Percentiles rank a stretch among this genome's conserved stretches.
These are phyloP conservation scores for Mortierella claussenii DNA, from an alignment of 192 early-diverging fungal genomes.

Conservation along the genomic window DNA sequence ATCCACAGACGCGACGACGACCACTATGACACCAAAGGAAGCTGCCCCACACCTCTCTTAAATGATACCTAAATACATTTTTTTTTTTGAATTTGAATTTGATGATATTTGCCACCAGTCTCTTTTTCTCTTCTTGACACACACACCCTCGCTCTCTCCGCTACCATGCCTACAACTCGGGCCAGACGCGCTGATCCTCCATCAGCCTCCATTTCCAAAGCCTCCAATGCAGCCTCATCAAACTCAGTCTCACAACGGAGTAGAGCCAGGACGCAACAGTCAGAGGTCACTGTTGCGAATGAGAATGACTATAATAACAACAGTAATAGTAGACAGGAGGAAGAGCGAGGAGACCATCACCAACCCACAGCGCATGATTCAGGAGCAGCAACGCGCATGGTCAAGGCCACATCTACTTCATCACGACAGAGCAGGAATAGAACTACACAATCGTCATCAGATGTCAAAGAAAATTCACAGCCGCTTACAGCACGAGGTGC, in stretches of 20 bases:
- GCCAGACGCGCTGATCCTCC: no score
- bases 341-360: neutral
- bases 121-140: constrained; percentile 9
- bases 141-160: no score
- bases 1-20: no score
- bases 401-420: neutral
- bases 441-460: neutral
- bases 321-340: neutral
- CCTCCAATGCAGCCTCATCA: no score
- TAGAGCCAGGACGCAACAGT: neutral
- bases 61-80: neutral
- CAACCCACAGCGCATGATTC: no score
- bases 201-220: no score
- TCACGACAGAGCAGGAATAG: neutral
- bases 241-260: no score
- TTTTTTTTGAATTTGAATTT: neutral
- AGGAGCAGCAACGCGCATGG: no score
- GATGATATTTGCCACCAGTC: constrained; percentile 4
- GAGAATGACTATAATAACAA: neutral
- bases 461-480: neutral
- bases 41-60: no score
- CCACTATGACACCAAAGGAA: no score
- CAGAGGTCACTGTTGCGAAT: neutral
- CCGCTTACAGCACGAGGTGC: constrained; percentile 1
- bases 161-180: no score